Evolutionary conservation across 73 alveolate species (phyloP).

Genomic region (Stentor roeselii): DNA sequence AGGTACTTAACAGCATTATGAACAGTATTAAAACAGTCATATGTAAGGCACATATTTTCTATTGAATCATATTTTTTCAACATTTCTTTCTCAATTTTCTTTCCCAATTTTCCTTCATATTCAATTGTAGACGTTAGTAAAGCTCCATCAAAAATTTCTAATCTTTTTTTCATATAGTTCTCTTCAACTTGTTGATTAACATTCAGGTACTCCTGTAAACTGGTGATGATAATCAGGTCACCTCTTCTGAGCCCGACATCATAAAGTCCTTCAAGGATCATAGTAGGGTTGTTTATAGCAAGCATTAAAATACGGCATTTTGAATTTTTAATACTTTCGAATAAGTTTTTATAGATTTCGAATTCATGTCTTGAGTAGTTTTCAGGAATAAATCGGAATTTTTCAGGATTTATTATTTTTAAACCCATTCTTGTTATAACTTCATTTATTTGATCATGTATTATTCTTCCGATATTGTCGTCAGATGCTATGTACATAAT

Average conservation of each 20-base stretch:
- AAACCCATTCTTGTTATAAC: too few relatives aligned
- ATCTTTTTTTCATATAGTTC: background rate
- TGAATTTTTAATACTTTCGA: too few relatives aligned
- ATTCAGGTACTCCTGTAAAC: background rate
- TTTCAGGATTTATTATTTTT: background rate
- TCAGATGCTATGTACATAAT: background rate
- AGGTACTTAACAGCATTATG: background rate
- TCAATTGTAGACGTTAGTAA: background rate
- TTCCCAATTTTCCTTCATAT: background rate
- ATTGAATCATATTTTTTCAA: background rate
- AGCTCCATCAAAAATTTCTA: background rate
- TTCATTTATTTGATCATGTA: background rate
- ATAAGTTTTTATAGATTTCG: background rate
- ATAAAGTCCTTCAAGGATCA: background rate
- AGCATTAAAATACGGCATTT: background rate
- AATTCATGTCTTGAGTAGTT: background rate
- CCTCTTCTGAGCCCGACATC: constrained; percentile 2
- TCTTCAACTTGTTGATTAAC: background rate
- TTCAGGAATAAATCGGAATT: background rate
- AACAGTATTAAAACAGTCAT: background rate
- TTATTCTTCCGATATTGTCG: background rate
- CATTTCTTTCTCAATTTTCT: background rate
- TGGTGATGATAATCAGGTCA: background rate
- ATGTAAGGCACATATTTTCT: background rate
- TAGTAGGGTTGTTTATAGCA: background rate